Evolutionary conservation across 495 filamentous ascomycete genomes (phyloP), one percentile per base, ranked within the genome.

Genomic region (Aspergillus cristatus): DNA sequence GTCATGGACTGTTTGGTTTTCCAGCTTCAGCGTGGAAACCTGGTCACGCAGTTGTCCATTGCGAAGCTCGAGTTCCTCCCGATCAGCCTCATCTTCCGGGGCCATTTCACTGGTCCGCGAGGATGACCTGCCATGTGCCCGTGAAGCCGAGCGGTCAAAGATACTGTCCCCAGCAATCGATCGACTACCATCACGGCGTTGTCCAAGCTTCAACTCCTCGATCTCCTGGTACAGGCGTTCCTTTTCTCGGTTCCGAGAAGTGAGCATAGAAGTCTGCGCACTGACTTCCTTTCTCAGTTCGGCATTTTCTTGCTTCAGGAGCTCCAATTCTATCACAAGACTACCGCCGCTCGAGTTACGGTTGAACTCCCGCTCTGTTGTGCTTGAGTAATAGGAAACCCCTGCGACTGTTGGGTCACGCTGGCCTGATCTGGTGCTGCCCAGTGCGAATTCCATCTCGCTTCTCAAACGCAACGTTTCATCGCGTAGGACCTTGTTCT

Each of bases 221-320:
- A 96, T 98, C 53, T 98, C 91, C 42, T 94, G 85, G 52, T 96
- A 93, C 12, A 98, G 70, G 3, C 88, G 81, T 48, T 96, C 89
- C 52, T 91, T 90, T 55, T 98, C 91, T 22, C 86, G 78, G 48
- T 97, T 95, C 6, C 91, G 75, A 22, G 91, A 95, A 3, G 93
- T 96, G 6, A 98, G 76, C 90, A 97, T 98, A 0, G 88, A 94
- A 1, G 88, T 93, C 57, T 98, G 91, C 8, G 93, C 91, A 40
- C 87, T 85, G 18, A 97, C 82, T 55, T 97, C 89, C 32, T 89
- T 81, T 24, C 86, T 76, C 12, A 98, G 65, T 51, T 95, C 89
- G 10, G 86, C 86, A 48, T 96, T 97, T 53, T 97, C 91, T 45
- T 88, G 85, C 34, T 84, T 80, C 18, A 96, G 67, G 42, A 90